Conservation (phyloP, 1,284 basidiomycete species). For the Trichosporon sp. region DNA sequence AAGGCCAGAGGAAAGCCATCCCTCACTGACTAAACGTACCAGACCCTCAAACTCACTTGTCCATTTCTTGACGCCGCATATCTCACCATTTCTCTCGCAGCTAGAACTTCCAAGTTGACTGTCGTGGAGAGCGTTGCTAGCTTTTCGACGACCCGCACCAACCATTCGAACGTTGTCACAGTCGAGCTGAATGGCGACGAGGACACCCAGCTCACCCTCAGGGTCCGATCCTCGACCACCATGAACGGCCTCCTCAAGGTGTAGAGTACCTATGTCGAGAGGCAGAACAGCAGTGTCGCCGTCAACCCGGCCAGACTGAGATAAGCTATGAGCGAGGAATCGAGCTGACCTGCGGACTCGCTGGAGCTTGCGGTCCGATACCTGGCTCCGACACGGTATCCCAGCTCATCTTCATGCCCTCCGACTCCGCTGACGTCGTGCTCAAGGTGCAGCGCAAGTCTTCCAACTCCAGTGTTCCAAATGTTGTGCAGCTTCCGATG, state of each 20-base stretch:
- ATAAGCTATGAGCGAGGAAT: not conserved
- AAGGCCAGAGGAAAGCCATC: too few species aligned
- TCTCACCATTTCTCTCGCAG: not conserved
- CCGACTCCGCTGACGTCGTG: not conserved
- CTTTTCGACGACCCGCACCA: not conserved
- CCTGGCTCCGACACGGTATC: not conserved
- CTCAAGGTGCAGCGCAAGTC: not conserved
- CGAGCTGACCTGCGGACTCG: not conserved
- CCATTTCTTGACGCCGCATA: too few species aligned
- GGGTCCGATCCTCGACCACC: not conserved
- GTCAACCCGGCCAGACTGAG: not conserved
- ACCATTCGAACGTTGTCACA: not conserved
- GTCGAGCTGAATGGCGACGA: not conserved
- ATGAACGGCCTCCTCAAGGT: not conserved
- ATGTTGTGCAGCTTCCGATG: not conserved
- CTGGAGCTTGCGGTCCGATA: not conserved
- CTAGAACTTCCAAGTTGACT: not conserved
- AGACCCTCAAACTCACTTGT: too few species aligned
- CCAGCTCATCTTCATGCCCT: not conserved
- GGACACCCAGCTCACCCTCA: not conserved
- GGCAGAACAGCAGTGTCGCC: not conserved
- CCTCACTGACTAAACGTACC: too few species aligned
- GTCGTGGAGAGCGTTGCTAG: not conserved
- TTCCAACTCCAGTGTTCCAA: not conserved
- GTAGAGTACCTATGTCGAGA: not conserved